Evolutionary conservation across 306 rosid species (phyloP), one percentile per base, ranked within the genome.

Genomic region (Rubus parviflorus): DNA sequence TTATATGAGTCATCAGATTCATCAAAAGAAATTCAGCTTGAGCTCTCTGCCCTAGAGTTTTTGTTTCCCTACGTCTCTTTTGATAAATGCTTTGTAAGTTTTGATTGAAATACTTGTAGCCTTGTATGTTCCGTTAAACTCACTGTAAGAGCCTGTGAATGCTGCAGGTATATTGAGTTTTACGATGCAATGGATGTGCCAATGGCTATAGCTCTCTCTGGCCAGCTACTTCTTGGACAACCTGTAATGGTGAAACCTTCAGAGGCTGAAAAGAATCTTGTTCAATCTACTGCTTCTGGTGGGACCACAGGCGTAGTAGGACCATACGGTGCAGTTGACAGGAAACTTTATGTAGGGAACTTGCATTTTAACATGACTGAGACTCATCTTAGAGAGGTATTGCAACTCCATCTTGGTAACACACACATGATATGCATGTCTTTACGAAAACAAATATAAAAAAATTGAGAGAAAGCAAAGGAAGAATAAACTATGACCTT

Each of bases 211-310:
- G 99, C 99, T 53, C 90, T 96, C 81, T 92, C 99, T 77, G 99
- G 98, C 52, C 97, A 91, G 77, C 88, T 96, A 71, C 97, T 96
- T 81, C 87, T 89, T 23, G 99, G 99, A 68, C 98, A 96, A 83
- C 97, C 97, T 51, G 97, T 96, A 53, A 96, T 96, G 99, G 98
- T 96, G 68, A 96, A 95, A 84, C 99, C 99, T 80, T 96, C 99
- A 10, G 99, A 96, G 79, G 99, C 98, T 60, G 99, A 96, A 84
- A 96, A 96, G 88, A 96, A 96, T 79, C 99, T 96, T 73, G 98
- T 92, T 80, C 98, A 96, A 77, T 91, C 98, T 62, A 96, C 71
- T 80, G 77, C 97, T 80, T 30, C 97, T 13, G 81, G 83, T 73
- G 98, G 99, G 68, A 85, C 84, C 54, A 76, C 96, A 51, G 88